Evolutionary conservation across 108 stramenopile species (phyloP).

Genomic region (Cyclostephanos tholiformis): DNA sequence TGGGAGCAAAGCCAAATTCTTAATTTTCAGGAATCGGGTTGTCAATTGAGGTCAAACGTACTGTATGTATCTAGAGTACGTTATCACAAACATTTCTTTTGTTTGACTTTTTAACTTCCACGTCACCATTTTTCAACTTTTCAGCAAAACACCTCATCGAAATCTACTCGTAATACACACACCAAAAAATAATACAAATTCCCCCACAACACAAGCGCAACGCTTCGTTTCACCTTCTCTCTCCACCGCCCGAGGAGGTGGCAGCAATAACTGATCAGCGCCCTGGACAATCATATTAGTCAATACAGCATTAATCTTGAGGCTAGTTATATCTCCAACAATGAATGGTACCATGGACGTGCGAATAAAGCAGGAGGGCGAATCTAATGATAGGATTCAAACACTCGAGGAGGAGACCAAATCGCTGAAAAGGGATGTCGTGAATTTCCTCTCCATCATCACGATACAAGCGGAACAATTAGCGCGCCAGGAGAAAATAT

Average conservation of each 20-base stretch:
- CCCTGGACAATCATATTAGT: neutral
- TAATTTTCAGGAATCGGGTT: too few species aligned
- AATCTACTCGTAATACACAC: too few species aligned
- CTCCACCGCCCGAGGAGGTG: neutral
- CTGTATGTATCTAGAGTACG: too few species aligned
- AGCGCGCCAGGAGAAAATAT: conserved; percentile 11
- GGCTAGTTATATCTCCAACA: neutral
- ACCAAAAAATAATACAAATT: too few species aligned
- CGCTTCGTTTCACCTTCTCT: too few species aligned
- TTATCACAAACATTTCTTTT: too few species aligned
- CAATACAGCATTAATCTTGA: neutral
- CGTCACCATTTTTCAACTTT: too few species aligned
- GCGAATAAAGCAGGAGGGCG: conserved; percentile 7
- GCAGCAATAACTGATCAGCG: neutral
- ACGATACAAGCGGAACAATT: conserved; percentile 13
- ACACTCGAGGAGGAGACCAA: conserved; percentile 16
- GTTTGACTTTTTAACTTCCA: too few species aligned
- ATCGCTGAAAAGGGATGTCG: conserved; percentile 11
- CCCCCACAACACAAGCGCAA: too few species aligned
- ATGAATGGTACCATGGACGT: conserved; percentile 5
- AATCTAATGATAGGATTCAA: conserved; percentile 6
- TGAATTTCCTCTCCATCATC: conserved; percentile 23
- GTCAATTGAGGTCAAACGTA: too few species aligned
- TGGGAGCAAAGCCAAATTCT: too few species aligned
- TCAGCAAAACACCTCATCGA: too few species aligned